Conservation (phyloP, 164 flowering plant genomes). For the Nelumbo lutea region DNA sequence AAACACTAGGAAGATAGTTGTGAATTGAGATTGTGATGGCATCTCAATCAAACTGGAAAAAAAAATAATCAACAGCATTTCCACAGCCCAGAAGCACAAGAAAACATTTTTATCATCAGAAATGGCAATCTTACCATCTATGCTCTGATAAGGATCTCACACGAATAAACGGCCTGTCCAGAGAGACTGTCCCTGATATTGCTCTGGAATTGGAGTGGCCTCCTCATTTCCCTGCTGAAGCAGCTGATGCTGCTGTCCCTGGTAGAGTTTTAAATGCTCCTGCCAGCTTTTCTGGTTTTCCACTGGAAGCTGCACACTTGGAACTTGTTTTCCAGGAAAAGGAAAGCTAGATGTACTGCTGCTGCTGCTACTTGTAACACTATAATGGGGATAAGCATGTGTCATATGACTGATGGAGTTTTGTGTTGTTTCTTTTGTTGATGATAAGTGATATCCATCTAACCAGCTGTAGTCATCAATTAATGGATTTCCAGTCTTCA, state of each 20-base stretch:
- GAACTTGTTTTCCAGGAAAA: slow-evolving; percentile 81
- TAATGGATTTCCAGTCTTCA: slow-evolving; percentile 33
- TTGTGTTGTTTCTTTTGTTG: slow-evolving; percentile 24
- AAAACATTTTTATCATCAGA: slow-evolving; percentile 1
- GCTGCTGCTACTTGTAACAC: slow-evolving; percentile 29
- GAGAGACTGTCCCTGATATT: slow-evolving; percentile 67
- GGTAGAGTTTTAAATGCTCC: slow-evolving; percentile 41
- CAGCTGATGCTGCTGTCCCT: slow-evolving; percentile 43
- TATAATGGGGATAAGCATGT: slow-evolving; percentile 16
- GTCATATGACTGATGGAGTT: slow-evolving; percentile 26
- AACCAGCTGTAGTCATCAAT: slow-evolving; percentile 89
- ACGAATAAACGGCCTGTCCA: slow-evolving; percentile 72
- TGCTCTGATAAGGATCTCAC: slow-evolving; percentile 46
- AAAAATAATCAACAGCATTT: neutral
- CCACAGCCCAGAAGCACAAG: neutral
- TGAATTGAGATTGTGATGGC: neutral
- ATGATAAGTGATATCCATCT: slow-evolving; percentile 69
- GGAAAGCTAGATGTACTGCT: slow-evolving; percentile 57
- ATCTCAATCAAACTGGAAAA: neutral
- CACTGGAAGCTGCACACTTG: slow-evolving; percentile 34
- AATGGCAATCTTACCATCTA: slow-evolving; percentile 33
- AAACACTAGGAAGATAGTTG: neutral
- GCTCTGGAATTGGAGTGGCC: slow-evolving; percentile 44
- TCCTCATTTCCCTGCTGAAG: slow-evolving; percentile 47
- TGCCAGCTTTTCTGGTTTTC: slow-evolving; percentile 49